These are phyloP conservation scores for Basipetospora chlamydospora DNA, from an alignment of 2,329 filamentous ascomycete genomes.

Conservation along the genomic window DNA sequence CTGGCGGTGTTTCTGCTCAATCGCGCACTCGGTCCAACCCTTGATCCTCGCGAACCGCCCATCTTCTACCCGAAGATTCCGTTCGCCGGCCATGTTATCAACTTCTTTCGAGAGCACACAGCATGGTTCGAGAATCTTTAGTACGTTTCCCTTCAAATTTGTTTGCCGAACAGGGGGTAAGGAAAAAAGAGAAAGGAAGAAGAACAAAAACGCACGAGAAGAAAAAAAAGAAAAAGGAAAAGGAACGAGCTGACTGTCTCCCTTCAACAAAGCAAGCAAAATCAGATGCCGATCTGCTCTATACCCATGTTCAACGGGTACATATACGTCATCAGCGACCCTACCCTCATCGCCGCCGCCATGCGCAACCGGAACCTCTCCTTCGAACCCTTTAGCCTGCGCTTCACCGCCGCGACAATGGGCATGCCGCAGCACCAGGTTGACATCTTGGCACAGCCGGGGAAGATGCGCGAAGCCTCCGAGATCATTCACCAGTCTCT, in stretches of 20 bases:
- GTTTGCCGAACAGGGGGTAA: neutral
- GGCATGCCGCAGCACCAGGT: slow-evolving; percentile 16
- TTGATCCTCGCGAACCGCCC: slow-evolving; percentile 21
- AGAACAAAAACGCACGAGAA: no score
- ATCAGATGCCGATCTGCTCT: slow-evolving; percentile 23
- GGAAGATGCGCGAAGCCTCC: slow-evolving; percentile 20
- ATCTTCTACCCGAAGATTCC: slow-evolving; percentile 21
- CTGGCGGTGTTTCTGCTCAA: slow-evolving; percentile 5
- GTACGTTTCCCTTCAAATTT: slow-evolving; percentile 7
- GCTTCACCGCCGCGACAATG: slow-evolving; percentile 21
- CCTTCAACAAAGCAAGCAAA: slow-evolving; percentile 10
- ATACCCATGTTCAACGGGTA: slow-evolving; percentile 27
- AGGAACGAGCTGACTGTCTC: slow-evolving; percentile 1
- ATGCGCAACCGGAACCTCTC: slow-evolving; percentile 26
- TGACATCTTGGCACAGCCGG: slow-evolving; percentile 9
- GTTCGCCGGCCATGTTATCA: slow-evolving; percentile 26
- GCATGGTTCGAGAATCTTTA: slow-evolving; percentile 9
- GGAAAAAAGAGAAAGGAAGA: neutral
- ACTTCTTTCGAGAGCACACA: slow-evolving; percentile 14
- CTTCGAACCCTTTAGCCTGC: slow-evolving; percentile 26
- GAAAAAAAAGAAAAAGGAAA: no score
- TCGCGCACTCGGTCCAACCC: slow-evolving; percentile 5
- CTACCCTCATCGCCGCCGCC: slow-evolving; percentile 23
- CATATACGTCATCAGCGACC: slow-evolving; percentile 29
- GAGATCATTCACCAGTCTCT: slow-evolving; percentile 20